Conservation (phyloP, 306 rosid species). For the Sphenostylis stenocarpa region DNA sequence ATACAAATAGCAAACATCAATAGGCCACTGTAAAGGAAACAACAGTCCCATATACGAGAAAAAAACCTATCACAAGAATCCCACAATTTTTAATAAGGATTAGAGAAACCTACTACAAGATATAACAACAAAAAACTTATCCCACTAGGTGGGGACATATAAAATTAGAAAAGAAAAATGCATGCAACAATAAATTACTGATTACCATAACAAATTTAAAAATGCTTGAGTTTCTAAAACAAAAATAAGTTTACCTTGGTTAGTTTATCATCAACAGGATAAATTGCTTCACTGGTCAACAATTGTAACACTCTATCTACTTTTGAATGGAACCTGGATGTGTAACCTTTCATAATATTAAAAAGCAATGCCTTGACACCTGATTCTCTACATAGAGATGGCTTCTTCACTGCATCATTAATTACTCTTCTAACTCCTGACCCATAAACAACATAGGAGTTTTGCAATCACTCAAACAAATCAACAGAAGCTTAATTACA, state of each 20-base stretch:
- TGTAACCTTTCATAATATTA: conserved; percentile 67
- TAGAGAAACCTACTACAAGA: too few species aligned
- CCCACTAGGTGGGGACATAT: too few species aligned
- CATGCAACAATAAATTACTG: conserved; percentile 4
- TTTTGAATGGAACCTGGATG: conserved; percentile 86
- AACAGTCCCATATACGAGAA: too few species aligned
- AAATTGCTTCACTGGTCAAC: conserved; percentile 51
- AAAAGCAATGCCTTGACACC: conserved; percentile 68
- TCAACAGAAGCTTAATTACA: too few species aligned
- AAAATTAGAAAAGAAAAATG: background rate
- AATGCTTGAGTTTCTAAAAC: conserved; percentile 18
- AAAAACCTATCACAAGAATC: too few species aligned
- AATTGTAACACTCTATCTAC: conserved; percentile 66
- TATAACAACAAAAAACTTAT: too few species aligned
- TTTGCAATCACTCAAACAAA: conserved; percentile 26
- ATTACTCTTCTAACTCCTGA: conserved; percentile 49
- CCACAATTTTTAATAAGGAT: too few species aligned
- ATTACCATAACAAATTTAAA: background rate
- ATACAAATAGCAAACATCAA: too few species aligned
- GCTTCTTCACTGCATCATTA: conserved; percentile 65
- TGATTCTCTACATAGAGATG: conserved; percentile 49
- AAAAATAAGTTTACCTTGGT: conserved; percentile 54
- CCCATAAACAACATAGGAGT: background rate
- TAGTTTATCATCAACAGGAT: conserved; percentile 40
- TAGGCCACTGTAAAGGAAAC: too few species aligned